Base-by-base conservation (phyloP, 1,284 basidiomycete species). In the Ceratorhiza oryzae-sativae region DNA sequence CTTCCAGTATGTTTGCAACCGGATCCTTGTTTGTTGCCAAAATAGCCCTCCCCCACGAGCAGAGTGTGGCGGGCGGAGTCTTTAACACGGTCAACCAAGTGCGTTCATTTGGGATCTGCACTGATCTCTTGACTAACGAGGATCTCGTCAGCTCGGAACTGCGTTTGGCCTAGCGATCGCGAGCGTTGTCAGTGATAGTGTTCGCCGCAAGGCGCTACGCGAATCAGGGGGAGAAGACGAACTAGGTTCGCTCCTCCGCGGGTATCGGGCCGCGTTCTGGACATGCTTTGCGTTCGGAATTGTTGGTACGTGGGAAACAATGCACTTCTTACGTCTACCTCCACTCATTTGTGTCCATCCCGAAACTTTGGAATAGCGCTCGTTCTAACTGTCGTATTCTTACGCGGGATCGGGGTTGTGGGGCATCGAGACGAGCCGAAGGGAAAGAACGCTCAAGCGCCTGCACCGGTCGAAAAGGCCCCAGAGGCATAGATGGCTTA, bases 41-140 rank as follows among this genome's bases (percentile, higher is more conserved):
- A 73, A 83, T 91, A n/a, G 86, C 87, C 1, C 79, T 85, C 1
- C 88, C 88, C 1, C 85, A 90, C 72, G 93, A 95, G 77, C 92
- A 95, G 79, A 89, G 87, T 77, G 84, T 94, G 1, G 88, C 90
- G 0, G 92, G 91, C 2, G 93, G 87, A 1, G 75, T 93, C 48
- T 92, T 91, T 78, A 89, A 91, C 77, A 91, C 89, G 32, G 88
- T 92, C 86, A 87, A 86, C 2, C 89, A 90, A 82, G 87, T 87
- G 45, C 63, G 81, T 77, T 49, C 12, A n/a, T 20, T 34, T 25
- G 72, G 15, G n/a, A 32, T 25, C 27, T 62, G 70, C 56, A 25
- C 48, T 25, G 10, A 20, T n/a, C 13, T 12, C 2, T 27, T 42
- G 20, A 23, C 41, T 42, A 34, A 39, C 25, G 12, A 8, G 15